Evolutionary conservation across 345 rosid genomes (phyloP).

Genomic region (Microthlaspi erraticum): DNA sequence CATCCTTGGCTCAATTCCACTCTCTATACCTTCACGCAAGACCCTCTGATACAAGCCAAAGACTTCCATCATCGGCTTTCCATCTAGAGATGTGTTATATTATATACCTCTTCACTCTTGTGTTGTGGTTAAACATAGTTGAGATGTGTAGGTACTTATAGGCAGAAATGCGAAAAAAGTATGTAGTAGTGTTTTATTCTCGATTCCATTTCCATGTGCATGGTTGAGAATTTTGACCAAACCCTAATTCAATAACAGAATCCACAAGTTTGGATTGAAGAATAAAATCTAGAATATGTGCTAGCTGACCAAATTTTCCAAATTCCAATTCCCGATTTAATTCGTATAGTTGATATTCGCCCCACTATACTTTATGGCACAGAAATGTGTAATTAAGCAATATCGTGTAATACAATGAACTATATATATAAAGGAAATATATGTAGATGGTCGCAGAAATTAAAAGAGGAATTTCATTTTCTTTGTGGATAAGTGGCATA

Average conservation of each 20-base stretch:
- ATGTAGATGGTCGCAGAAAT: constrained; percentile 26
- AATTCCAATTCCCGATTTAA: neutral
- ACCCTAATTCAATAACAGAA: constrained; percentile 28
- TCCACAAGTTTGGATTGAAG: constrained; percentile 21
- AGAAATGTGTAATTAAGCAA: neutral
- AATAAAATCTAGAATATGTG: constrained; percentile 34
- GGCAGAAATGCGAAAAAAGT: constrained; percentile 6
- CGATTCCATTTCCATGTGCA: constrained; percentile 27
- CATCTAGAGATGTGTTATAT: neutral
- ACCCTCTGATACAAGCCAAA: constrained; percentile 35
- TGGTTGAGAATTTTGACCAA: constrained; percentile 36
- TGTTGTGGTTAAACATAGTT: constrained; percentile 25
- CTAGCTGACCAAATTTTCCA: constrained; percentile 32
- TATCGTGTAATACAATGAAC: neutral
- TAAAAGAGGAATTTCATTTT: constrained; percentile 14
- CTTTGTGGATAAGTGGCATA: constrained; percentile 10
- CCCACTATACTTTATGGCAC: constrained; percentile 20
- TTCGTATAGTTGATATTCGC: constrained; percentile 23
- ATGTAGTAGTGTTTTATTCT: constrained; percentile 1
- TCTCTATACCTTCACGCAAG: constrained; percentile 47
- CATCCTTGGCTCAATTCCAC: constrained; percentile 56
- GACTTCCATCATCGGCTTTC: constrained; percentile 6
- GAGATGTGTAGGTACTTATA: constrained; percentile 23
- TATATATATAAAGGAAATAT: no score
- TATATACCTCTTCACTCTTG: constrained; percentile 5